These are phyloP conservation scores for Pisolithus thermaeus DNA, from an alignment of 1,284 basidiomycete species.

Conservation along the genomic window DNA sequence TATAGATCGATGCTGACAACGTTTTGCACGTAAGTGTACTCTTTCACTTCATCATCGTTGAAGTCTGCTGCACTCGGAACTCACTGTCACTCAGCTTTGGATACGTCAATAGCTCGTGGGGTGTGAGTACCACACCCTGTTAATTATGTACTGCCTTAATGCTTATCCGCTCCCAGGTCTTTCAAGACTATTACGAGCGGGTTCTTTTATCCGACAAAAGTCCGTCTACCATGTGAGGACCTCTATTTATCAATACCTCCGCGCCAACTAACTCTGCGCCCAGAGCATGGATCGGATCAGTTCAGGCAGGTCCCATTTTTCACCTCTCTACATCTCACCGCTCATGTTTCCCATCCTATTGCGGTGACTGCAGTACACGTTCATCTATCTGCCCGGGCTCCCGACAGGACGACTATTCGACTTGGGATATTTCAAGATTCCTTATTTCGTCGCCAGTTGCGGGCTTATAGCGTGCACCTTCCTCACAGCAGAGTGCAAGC, in stretches of 20 bases:
- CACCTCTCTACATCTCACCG: too few species aligned
- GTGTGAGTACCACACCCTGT: neutral
- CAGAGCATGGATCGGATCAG: constrained; percentile 37
- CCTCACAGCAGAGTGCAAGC: constrained; percentile 43
- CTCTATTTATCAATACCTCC: neutral
- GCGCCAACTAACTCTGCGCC: constrained; percentile 3
- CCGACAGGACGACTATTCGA: constrained; percentile 23
- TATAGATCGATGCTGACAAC: too few species aligned
- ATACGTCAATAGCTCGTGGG: neutral
- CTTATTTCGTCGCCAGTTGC: constrained; percentile 31
- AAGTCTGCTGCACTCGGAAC: too few species aligned
- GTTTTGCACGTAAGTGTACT: too few species aligned
- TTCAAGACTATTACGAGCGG: constrained; percentile 33
- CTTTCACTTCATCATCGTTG: too few species aligned
- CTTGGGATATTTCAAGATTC: constrained; percentile 25
- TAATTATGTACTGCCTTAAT: too few species aligned
- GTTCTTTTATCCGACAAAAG: constrained; percentile 20
- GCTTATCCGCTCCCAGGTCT: constrained; percentile 14
- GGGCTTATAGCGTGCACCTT: constrained; percentile 41
- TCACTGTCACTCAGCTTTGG: neutral
- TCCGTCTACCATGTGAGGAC: constrained; percentile 26
- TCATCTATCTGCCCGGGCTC: constrained; percentile 37
- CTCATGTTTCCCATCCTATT: neutral
- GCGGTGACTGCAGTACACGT: constrained; percentile 23
- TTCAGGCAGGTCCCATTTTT: constrained; percentile 19